Percentiles rank a stretch among this genome's conserved stretches.
Conservation (phyloP, 345 rosid genomes). For the Lumnitzera littorea region DNA sequence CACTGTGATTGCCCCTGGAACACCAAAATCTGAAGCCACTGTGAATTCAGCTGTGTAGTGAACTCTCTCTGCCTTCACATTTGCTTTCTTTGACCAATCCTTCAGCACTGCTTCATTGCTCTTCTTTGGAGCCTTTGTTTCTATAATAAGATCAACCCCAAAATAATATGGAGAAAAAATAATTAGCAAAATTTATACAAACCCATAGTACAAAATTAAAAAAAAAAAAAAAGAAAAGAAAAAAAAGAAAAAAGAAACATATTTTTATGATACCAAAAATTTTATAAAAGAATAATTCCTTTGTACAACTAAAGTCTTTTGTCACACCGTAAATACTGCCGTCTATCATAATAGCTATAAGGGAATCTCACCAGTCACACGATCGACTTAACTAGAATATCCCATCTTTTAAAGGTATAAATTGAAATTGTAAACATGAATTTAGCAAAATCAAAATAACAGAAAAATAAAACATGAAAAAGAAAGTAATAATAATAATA, state of each 20-base stretch:
- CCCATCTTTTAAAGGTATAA: background rate
- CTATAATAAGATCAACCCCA: conserved; percentile 25
- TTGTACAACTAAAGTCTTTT: no score
- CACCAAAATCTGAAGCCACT: conserved; percentile 65
- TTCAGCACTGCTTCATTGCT: conserved; percentile 63
- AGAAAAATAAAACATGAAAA: background rate
- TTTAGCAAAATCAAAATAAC: background rate
- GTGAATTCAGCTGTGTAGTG: conserved; percentile 80
- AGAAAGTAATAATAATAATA: background rate
- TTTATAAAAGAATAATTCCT: no score
- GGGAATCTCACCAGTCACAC: no score
- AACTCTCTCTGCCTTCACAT: conserved; percentile 69
- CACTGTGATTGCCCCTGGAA: conserved; percentile 84
- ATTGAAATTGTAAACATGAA: background rate
- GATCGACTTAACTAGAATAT: background rate
- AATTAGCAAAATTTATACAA: background rate
- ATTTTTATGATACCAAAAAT: no score
- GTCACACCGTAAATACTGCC: no score
- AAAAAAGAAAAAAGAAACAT: background rate
- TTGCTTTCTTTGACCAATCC: conserved; percentile 85
- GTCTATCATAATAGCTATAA: no score
- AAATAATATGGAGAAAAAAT: background rate
- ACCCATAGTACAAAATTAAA: background rate
- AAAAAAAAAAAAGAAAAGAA: background rate
- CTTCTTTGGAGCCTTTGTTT: conserved; percentile 70